Base-by-base conservation (phyloP, 108 stramenopile species). In the Phaeodactylum tricornutum region DNA sequence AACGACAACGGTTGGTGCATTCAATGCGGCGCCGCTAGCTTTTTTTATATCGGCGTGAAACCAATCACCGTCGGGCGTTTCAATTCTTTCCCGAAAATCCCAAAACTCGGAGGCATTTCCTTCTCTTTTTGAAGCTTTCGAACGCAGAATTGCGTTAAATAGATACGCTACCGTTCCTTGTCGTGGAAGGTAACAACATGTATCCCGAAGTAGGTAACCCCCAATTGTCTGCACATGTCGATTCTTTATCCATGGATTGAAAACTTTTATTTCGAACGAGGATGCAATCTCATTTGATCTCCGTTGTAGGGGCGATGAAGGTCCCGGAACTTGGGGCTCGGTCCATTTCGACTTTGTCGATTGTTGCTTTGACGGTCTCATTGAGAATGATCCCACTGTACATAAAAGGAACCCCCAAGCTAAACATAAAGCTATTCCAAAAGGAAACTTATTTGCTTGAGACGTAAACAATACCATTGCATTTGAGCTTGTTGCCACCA, bases 1-100 rank as follows among this genome's bases (percentile, higher is more conserved):
- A 15, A 86, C 47, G 11, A 91, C 30, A 2, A 83, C 81, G 20
- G 67, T 57, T 24, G 39, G 32, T 20, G 15, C 64, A 14, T 48
- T 43, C 5, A 14, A 46, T 33, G 29, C 61, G 43, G 17, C 50
- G 12, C 43, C 22, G 23, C 9, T 40, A 15, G 61, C 55, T 44
- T 61, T 73, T 32, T 72, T 74, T 48, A 58, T 64, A 63, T 90
- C 84, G 5, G 69, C 84, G 43, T 75, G 46, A 64, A 79, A 90
- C 43, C 78, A 85, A 46, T 85, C 84, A n/a, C 67, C 75, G 50
- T 76, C 75, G 1, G 50, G 48, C 17, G 82, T 74, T 36, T 66
- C 41, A 9, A 90, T 58, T 5, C 79, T 36, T 44, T 77, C 65
- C 49, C 88, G 62, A 32, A 66, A 35, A 43, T 82, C 71, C 71